Evolutionary conservation across 257 asterid genomes (phyloP).

Genomic region (Perilla frutescens): DNA sequence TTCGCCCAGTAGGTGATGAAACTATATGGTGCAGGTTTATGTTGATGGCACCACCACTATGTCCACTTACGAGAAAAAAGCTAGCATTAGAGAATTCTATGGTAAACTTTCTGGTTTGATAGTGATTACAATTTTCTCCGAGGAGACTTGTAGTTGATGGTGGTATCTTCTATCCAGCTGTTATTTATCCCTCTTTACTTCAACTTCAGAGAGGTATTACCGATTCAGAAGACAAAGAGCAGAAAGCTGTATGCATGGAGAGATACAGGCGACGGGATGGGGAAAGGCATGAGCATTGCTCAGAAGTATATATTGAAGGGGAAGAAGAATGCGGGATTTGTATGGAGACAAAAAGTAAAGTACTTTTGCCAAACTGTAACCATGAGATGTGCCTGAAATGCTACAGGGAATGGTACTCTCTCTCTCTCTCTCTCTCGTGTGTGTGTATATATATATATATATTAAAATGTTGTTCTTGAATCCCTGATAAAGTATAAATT

Average conservation of each 20-base stretch:
- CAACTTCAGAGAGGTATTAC: constrained; percentile 88
- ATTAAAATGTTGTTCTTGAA: background rate
- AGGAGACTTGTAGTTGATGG: constrained; percentile 26
- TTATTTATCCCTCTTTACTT: constrained; percentile 83
- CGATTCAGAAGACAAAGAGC: constrained; percentile 76
- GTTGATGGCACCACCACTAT: constrained; percentile 94
- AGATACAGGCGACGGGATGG: constrained; percentile 78
- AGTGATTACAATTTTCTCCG: background rate
- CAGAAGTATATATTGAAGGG: constrained; percentile 72
- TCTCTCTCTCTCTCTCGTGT: constrained; percentile 14
- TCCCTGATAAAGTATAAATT: background rate
- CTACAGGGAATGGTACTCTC: constrained; percentile 81
- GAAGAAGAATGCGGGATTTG: constrained; percentile 97
- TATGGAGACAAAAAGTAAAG: constrained; percentile 78
- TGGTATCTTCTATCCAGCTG: constrained; percentile 57
- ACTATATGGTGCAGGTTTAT: constrained; percentile 59
- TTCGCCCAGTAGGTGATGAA: constrained; percentile 20
- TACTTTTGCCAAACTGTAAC: constrained; percentile 83
- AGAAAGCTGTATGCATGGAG: constrained; percentile 69
- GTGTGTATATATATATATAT: too few relatives aligned
- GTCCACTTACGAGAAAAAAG: constrained; percentile 93
- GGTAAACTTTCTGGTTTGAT: constrained; percentile 49
- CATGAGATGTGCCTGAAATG: constrained; percentile 90
- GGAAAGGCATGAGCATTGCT: constrained; percentile 49
- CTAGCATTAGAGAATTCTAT: constrained; percentile 88